Percentiles rank a stretch among this genome's conserved stretches.
These are phyloP conservation scores for Cutaneotrichosporon sp. DNA, from an alignment of 1,284 basidiomycete species.

Conservation along the genomic window DNA sequence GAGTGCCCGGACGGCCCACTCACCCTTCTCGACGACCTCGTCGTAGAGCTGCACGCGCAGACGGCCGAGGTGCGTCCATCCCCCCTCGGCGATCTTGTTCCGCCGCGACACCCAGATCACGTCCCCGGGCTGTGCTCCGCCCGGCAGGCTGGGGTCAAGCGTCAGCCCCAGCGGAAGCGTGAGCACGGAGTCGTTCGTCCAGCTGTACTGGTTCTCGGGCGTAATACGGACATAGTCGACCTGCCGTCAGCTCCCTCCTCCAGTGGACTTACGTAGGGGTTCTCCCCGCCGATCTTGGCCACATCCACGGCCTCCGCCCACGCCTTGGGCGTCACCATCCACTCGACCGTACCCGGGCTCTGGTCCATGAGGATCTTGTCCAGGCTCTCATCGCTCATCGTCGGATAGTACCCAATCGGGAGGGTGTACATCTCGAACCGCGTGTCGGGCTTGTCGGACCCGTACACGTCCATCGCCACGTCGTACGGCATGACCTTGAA, in stretches of 20 bases:
- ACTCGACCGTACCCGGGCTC: constrained; percentile 43
- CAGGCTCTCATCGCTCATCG: constrained; percentile 40
- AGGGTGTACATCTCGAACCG: constrained; percentile 69
- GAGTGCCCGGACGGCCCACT: constrained; percentile 29
- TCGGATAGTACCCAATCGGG: constrained; percentile 48
- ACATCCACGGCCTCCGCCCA: constrained; percentile 35
- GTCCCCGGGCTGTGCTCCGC: constrained; percentile 49
- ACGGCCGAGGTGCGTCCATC: constrained; percentile 74
- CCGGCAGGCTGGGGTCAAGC: constrained; percentile 32
- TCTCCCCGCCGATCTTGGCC: constrained; percentile 27
- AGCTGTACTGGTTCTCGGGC: constrained; percentile 34
- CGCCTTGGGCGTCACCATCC: constrained; percentile 42
- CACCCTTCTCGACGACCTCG: constrained; percentile 61
- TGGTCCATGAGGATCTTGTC: constrained; percentile 46
- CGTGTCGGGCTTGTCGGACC: constrained; percentile 92
- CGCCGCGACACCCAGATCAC: constrained; percentile 55
- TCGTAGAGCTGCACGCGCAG: constrained; percentile 62
- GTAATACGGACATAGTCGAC: constrained; percentile 45
- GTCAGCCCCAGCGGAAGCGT: constrained; percentile 36
- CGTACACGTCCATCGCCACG: constrained; percentile 83
- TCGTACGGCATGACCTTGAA: constrained; percentile 79
- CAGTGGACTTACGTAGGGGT: constrained; percentile 31
- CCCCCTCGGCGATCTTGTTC: constrained; percentile 59
- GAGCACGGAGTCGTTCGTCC: constrained; percentile 39
- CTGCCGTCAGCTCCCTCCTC: constrained; percentile 14